A percentile compares a stretch with the other conserved stretches of the same genome.
Conservation (phyloP, 306 rosid genomes). For the Hippophae tibetana region DNA sequence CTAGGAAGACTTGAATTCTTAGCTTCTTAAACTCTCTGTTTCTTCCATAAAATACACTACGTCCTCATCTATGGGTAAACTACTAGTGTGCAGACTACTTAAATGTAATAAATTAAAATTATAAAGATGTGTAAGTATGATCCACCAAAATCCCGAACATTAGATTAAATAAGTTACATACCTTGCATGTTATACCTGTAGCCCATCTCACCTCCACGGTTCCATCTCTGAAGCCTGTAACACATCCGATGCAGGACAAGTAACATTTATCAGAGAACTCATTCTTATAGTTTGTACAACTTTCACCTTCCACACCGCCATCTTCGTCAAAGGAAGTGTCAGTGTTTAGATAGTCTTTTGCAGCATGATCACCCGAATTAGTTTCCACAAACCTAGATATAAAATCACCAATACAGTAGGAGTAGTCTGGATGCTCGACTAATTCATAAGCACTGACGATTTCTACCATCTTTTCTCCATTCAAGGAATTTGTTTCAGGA, state of each 20-base stretch:
- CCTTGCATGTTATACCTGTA: constrained; percentile 60
- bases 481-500: constrained; percentile 26
- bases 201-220: constrained; percentile 92
- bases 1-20: too few species aligned
- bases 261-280: constrained; percentile 28
- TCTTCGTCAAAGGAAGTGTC: constrained; percentile 26
- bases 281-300: constrained; percentile 24
- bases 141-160: not conserved
- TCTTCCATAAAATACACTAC: too few species aligned
- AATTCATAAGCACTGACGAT: constrained; percentile 86
- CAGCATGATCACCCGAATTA: constrained; percentile 41
- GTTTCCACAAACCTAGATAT: constrained; percentile 58
- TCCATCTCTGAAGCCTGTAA: constrained; percentile 59
- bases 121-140: too few species aligned
- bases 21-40: too few species aligned
- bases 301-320: constrained; percentile 25
- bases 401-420: constrained; percentile 70
- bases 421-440: constrained; percentile 78
- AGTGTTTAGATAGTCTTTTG: constrained; percentile 21
- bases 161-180: constrained; percentile 18
- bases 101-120: too few species aligned
- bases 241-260: constrained; percentile 61
- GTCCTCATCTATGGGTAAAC: too few species aligned
- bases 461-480: constrained; percentile 47
- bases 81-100: too few species aligned